Evolutionary conservation across 495 filamentous ascomycete species (phyloP).

Genomic region (Staphylotrichum tortipilum): DNA sequence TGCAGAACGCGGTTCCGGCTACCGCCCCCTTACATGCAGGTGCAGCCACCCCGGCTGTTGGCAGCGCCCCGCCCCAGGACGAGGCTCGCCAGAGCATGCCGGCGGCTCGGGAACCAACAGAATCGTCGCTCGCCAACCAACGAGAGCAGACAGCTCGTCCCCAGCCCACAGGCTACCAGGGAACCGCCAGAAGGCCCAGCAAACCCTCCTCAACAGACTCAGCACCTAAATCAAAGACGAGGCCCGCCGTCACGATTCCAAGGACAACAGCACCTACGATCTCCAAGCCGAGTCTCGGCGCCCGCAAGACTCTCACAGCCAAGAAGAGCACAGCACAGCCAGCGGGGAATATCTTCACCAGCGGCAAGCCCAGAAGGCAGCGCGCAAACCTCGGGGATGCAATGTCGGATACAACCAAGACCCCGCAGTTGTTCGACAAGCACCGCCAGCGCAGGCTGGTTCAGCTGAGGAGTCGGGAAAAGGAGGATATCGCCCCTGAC

Average conservation of each 20-base stretch:
- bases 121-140: neutral
- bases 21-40: neutral
- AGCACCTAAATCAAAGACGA: constrained; percentile 2
- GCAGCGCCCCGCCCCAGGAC: neutral
- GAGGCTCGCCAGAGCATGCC: neutral
- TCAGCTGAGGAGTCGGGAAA: constrained; percentile 15
- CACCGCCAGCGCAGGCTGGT: constrained; percentile 13
- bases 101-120: neutral
- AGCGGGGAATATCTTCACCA: constrained; percentile 22
- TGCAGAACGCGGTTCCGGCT: constrained; percentile 1
- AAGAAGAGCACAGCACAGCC: constrained; percentile 14
- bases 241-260: neutral
- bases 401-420: constrained; percentile 28
- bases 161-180: constrained; percentile 22
- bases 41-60: neutral
- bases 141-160: neutral
- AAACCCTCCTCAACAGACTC: neutral
- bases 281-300: neutral
- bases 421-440: constrained; percentile 23
- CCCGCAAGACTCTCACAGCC: constrained; percentile 5
- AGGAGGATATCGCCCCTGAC: constrained; percentile 22
- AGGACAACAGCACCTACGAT: neutral
- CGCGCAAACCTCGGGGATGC: constrained; percentile 15
- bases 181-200: constrained; percentile 19
- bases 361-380: constrained; percentile 17